These are phyloP conservation scores for Fistulifera solaris DNA, from an alignment of 108 stramenopile species.

Conservation along the genomic window DNA sequence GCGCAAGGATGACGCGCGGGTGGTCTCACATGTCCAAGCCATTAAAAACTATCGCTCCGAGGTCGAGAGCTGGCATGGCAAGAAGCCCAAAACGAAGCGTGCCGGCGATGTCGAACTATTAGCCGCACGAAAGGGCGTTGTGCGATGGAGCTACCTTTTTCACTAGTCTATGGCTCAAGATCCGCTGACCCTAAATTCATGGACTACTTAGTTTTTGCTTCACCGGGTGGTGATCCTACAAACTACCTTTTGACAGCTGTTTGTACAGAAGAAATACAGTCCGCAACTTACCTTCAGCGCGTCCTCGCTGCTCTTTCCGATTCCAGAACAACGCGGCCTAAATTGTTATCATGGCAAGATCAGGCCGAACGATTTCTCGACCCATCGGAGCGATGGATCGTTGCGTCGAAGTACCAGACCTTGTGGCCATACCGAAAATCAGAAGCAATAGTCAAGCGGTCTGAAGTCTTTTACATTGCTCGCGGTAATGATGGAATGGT, in stretches of 20 bases:
- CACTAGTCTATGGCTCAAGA: neutral
- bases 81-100: neutral
- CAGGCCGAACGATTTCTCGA: neutral
- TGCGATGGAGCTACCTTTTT: neutral
- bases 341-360: slow-evolving; percentile 1
- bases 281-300: neutral
- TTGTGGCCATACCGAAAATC: neutral
- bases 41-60: slow-evolving; percentile 14
- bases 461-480: neutral
- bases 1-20: slow-evolving; percentile 25
- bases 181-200: neutral
- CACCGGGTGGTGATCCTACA: neutral
- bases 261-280: neutral
- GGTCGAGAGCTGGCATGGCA: neutral
- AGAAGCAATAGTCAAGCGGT: neutral
- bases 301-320: neutral
- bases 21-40: slow-evolving; percentile 20
- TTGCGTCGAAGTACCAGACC: neutral
- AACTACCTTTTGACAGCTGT: neutral
- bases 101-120: neutral
- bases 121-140: neutral
- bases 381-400: neutral
- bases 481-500: neutral
- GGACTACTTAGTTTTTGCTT: neutral
- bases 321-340: neutral